Base-by-base conservation (phyloP, 495 filamentous ascomycete genomes). In the Penicillium ochrochloron region DNA sequence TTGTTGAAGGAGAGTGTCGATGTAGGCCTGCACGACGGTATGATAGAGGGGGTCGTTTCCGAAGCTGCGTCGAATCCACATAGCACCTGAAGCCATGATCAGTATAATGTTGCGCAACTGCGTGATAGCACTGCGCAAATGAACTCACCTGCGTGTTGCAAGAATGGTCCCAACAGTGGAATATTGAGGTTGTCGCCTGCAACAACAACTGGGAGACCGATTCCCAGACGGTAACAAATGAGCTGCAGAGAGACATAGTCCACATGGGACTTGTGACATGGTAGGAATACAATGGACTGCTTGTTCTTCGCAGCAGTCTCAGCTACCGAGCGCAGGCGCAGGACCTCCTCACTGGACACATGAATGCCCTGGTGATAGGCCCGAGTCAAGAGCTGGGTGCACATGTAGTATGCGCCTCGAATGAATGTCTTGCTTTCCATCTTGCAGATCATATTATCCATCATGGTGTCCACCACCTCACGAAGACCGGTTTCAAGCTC, bases 351-450 rank as follows among this genome's bases (percentile, higher is more conserved):
- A 71, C 91, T 95, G 9, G 92, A 96, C 23, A 97, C 92, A 73
- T 98, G 95, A 57, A 99, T 95, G 17, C 89, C 95, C 79, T 97
- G 94, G 72, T 97, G 92, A 78, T 99, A 99, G 14, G 94, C 93
- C 61, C 95, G 84, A 14, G 93, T 93, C 60, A 97, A 80, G 42
- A 97, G 83, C 75, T 98, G 94, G 10, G 93, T 94, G 64, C 83
- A 83, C 53, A 96, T 66, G 77, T 97, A 98, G 73, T 98, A 98
- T 56, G 95, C 94, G 17, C 89, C 86, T 27, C 95, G 80, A 67
- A 99, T 97, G 69, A 98, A 97, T 29, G 84, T 81, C 73, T 94
- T 97, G 78, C 90, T 96, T 78, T 99, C 95, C 81, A 97, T 94
- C 77, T 98, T 99, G 85, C 95, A 97, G 59, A 98, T 97, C 95